Percentiles rank a stretch among this genome's conserved stretches.
These are phyloP conservation scores for Fusarium redolens DNA, from an alignment of 2,329 filamentous ascomycete genomes.

Conservation along the genomic window DNA sequence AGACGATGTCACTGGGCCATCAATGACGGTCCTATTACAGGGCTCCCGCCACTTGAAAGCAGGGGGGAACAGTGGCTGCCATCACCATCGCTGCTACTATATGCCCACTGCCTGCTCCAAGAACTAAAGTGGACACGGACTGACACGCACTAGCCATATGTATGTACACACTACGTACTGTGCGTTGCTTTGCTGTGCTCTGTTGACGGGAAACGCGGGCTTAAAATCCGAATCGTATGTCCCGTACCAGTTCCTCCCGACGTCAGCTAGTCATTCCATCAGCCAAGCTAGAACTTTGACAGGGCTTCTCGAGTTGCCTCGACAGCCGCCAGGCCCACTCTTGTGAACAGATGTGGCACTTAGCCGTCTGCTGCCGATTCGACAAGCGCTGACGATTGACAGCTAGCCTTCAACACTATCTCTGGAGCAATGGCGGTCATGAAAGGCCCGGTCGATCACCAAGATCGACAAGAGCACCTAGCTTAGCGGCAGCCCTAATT, in stretches of 20 bases:
- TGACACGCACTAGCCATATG: constrained; percentile 8
- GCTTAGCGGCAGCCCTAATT: constrained; percentile 31
- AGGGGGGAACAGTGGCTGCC: constrained; percentile 23
- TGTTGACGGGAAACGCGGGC: not conserved
- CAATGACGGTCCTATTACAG: constrained; percentile 30
- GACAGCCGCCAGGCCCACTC: constrained; percentile 28
- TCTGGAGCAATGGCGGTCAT: constrained; percentile 18
- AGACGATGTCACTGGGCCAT: constrained; percentile 23
- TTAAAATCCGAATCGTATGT: not conserved
- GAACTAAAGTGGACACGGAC: constrained; percentile 1
- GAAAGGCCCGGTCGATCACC: constrained; percentile 39
- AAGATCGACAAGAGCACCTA: constrained; percentile 40
- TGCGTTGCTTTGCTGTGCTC: not conserved
- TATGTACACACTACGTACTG: not conserved
- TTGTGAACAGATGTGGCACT: constrained; percentile 29
- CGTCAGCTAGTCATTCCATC: constrained; percentile 19
- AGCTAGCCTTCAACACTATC: constrained; percentile 40
- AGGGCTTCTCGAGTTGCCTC: constrained; percentile 42
- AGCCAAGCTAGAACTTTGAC: constrained; percentile 42
- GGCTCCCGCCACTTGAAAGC: constrained; percentile 20
- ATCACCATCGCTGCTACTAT: not conserved
- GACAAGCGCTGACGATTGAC: constrained; percentile 42
- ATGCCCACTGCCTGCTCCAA: not conserved
- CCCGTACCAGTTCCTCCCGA: constrained; percentile 2
- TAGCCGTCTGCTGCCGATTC: constrained; percentile 35